Evolutionary conservation across 495 filamentous ascomycete genomes (phyloP).

Genomic region (Aspergillus incahuasiensis): DNA sequence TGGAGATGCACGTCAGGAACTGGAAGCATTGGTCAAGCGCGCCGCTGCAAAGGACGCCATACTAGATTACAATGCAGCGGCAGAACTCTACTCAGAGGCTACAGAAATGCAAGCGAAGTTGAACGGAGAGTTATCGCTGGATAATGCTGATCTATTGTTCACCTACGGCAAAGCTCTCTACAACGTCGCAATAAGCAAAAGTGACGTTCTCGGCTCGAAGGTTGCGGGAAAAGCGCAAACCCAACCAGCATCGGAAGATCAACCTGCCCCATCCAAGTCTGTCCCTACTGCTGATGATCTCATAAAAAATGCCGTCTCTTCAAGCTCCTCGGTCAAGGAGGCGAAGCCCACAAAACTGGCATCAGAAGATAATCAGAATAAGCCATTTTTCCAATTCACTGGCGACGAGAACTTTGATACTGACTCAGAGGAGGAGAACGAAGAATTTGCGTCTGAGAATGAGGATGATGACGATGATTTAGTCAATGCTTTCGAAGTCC

Average conservation of each 20-base stretch:
- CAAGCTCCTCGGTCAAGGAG: conserved; percentile 26
- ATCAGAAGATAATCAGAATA: conserved; percentile 42
- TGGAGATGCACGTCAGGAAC: conserved; percentile 23
- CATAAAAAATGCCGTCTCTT: conserved; percentile 27
- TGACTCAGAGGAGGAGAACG: conserved; percentile 63
- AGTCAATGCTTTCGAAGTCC: conserved; percentile 80
- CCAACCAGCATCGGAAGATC: conserved; percentile 23
- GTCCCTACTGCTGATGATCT: conserved; percentile 18
- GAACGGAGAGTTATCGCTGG: conserved; percentile 83
- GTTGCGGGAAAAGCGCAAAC: conserved; percentile 56
- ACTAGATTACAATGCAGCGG: conserved; percentile 78
- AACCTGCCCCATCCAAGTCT: conserved; percentile 14
- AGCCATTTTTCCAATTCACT: conserved; percentile 83
- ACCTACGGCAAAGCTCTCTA: conserved; percentile 89
- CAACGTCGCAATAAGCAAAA: conserved; percentile 88
- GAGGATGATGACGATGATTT: conserved; percentile 89
- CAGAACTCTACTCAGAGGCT: conserved; percentile 83
- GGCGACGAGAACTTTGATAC: conserved; percentile 91
- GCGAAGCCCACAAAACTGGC: conserved; percentile 36
- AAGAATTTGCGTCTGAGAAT: conserved; percentile 37
- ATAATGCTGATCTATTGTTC: conserved; percentile 90
- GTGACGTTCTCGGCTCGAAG: conserved; percentile 85
- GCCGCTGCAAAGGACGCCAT: conserved; percentile 70
- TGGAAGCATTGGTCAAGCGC: conserved; percentile 48
- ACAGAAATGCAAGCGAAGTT: conserved; percentile 85